These are phyloP conservation scores for Primulina huaijiensis DNA, from an alignment of 257 asterid species.

Conservation along the genomic window DNA sequence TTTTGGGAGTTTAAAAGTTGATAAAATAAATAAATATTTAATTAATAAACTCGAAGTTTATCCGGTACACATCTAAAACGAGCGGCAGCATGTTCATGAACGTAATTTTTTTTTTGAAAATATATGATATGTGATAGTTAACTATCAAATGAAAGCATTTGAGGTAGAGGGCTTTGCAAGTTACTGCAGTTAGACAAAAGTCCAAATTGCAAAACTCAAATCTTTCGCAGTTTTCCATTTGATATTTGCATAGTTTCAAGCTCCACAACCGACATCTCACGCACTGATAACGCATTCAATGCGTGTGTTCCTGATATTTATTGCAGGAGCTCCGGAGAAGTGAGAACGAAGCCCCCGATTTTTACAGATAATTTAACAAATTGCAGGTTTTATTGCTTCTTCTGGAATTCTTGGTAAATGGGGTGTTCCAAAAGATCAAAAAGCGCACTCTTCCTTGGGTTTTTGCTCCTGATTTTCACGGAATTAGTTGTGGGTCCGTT, in stretches of 20 bases:
- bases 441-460: slow-evolving; percentile 45
- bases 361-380: neutral
- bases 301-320: slow-evolving; percentile 18
- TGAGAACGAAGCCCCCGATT: neutral
- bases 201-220: neutral
- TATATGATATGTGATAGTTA: too few species aligned
- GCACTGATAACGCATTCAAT: neutral
- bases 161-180: too few species aligned
- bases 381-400: slow-evolving; percentile 16
- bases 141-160: too few species aligned
- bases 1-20: too few species aligned
- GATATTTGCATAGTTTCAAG: slow-evolving; percentile 13
- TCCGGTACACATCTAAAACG: too few species aligned
- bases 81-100: too few species aligned
- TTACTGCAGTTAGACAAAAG: neutral
- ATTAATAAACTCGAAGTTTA: too few species aligned
- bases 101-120: too few species aligned
- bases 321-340: slow-evolving; percentile 15
- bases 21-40: too few species aligned
- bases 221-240: neutral
- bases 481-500: slow-evolving; percentile 62
- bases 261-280: too few species aligned
- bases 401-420: slow-evolving; percentile 39
- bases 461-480: slow-evolving; percentile 37
- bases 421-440: slow-evolving; percentile 38